phyloP scores from a whole-genome alignment of 805 yeast genomes.

The Saccharomycopsis fodiens region DNA sequence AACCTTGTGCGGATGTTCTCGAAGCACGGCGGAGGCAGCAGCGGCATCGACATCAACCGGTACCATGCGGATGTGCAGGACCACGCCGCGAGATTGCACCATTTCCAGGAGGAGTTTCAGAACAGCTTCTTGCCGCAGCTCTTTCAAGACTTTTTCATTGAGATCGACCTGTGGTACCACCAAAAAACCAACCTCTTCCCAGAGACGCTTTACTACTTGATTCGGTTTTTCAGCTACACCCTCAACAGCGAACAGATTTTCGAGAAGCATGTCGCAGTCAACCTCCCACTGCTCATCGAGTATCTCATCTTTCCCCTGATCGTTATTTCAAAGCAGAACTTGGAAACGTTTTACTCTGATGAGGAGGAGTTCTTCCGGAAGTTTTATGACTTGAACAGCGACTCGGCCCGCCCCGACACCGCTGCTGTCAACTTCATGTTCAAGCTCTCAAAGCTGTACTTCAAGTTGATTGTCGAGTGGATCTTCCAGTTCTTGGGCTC shows the following conservation, averaged over 20 bases:
- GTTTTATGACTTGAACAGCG: constrained; percentile 58
- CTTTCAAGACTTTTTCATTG: constrained; percentile 21
- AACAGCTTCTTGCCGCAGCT: constrained; percentile 6
- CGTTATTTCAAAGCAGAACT: constrained; percentile 55
- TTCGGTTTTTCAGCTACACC: constrained; percentile 13
- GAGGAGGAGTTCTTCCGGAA: constrained; percentile 78
- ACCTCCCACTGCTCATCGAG: constrained; percentile 9
- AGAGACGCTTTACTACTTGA: constrained; percentile 9
- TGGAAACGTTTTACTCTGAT: constrained; percentile 71
- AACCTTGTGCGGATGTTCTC: constrained; percentile 64
- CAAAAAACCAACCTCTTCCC: constrained; percentile 26
- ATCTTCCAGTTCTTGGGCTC: constrained; percentile 47
- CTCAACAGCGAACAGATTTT: constrained; percentile 5
- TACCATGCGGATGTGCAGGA: constrained; percentile 11
- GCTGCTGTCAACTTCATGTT: constrained; percentile 72
- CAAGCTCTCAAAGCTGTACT: constrained; percentile 15
- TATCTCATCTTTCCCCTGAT: constrained; percentile 50
- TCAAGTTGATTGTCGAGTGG: constrained; percentile 7
- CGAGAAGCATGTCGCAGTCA: background rate
- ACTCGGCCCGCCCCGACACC: constrained; percentile 60
- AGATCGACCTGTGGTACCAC: constrained; percentile 52
- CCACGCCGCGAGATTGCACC: constrained; percentile 9
- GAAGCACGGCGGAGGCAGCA: constrained; percentile 36
- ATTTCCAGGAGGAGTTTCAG: constrained; percentile 10
- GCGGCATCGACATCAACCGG: constrained; percentile 26